These are phyloP conservation scores for Boletus vinaceobasis DNA, from an alignment of 768 basidiomycete genomes.

Conservation along the genomic window DNA sequence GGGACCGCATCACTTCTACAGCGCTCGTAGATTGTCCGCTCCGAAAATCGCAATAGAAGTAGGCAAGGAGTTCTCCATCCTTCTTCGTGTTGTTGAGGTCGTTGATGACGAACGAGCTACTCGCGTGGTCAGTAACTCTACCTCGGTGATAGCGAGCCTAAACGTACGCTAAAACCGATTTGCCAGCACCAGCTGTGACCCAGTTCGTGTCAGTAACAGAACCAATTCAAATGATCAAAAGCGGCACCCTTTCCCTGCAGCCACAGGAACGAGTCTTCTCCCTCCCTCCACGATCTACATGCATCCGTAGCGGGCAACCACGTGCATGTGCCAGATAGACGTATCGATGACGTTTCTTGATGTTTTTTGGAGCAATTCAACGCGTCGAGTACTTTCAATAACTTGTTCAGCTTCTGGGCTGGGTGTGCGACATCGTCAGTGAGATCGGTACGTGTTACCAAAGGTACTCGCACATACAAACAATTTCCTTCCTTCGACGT, in stretches of 20 bases:
- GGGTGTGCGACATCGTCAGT: neutral
- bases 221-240: neutral
- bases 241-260: slow-evolving; percentile 16
- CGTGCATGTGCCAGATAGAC: slow-evolving; percentile 11
- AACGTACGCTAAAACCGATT: slow-evolving; percentile 1
- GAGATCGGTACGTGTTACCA: neutral
- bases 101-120: neutral
- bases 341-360: neutral
- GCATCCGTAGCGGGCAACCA: slow-evolving; percentile 6
- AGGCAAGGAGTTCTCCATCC: neutral
- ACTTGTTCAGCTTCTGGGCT: neutral
- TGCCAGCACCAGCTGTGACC: neutral
- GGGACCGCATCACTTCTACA: slow-evolving; percentile 16
- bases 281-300: slow-evolving; percentile 5
- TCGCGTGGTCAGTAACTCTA: neutral
- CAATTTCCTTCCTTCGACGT: neutral
- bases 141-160: too few relatives aligned
- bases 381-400: neutral
- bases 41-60: slow-evolving; percentile 27
- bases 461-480: slow-evolving; percentile 1
- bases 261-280: slow-evolving; percentile 8
- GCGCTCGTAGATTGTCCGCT: slow-evolving; percentile 2
- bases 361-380: slow-evolving; percentile 3
- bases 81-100: neutral
- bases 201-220: neutral